These are phyloP conservation scores for Miscanthus lutarioriparius DNA, from an alignment of 176 grass and related monocot genomes.

Conservation along the genomic window DNA sequence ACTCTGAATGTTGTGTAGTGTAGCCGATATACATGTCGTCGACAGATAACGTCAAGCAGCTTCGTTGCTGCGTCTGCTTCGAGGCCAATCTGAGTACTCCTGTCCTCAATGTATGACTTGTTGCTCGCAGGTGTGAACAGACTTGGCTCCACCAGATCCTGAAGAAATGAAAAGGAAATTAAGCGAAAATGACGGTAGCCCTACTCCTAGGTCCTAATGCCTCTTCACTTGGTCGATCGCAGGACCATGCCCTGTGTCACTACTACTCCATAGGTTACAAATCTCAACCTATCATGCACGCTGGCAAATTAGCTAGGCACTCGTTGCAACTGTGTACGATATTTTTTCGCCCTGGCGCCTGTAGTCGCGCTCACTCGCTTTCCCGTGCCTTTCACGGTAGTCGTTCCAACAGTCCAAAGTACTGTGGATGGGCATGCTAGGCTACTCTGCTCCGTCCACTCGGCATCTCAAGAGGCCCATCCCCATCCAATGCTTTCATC, in stretches of 20 bases:
- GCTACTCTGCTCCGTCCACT: not conserved
- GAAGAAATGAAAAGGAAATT: not conserved
- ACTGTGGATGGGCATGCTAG: not conserved
- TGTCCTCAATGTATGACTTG: not conserved
- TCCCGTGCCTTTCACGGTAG: not conserved
- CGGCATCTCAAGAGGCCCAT: not conserved
- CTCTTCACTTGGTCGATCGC: too few relatives aligned
- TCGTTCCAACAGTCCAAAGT: not conserved
- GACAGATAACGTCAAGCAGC: not conserved
- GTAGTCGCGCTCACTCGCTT: not conserved
- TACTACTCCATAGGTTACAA: too few relatives aligned
- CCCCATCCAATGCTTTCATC: too few relatives aligned
- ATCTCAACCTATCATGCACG: too few relatives aligned
- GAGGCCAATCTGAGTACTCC: not conserved
- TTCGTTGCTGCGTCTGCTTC: constrained; percentile 6
- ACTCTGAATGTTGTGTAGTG: not conserved
- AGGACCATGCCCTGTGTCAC: not conserved
- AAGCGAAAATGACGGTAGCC: not conserved
- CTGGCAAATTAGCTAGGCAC: too few relatives aligned
- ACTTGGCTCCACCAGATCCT: not conserved
- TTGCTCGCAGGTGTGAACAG: not conserved
- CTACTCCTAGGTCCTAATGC: too few relatives aligned
- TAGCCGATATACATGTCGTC: not conserved
- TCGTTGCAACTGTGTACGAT: not conserved
- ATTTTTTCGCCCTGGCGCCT: not conserved